Evolutionary conservation across 1,139 yeast species (phyloP).

Genomic region (Pichia sp.): DNA sequence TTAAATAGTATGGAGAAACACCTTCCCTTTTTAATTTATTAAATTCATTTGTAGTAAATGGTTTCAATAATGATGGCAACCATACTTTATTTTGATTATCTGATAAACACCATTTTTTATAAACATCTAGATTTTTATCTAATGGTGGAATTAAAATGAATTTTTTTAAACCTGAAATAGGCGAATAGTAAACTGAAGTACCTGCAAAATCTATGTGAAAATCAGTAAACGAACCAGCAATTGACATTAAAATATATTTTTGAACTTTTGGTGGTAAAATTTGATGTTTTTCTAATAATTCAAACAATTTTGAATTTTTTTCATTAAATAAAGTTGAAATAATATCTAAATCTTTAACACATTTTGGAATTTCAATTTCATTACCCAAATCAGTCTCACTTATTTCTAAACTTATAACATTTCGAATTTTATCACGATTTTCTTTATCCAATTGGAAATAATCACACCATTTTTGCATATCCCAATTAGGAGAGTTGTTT

Average conservation of each 20-base stretch:
- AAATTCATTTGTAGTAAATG: constrained; percentile 11
- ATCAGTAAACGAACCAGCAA: constrained; percentile 73
- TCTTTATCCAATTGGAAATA: constrained; percentile 47
- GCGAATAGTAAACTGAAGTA: constrained; percentile 83
- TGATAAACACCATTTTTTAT: constrained; percentile 67
- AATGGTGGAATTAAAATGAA: constrained; percentile 82
- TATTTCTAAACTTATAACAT: constrained; percentile 78
- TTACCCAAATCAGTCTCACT: constrained; percentile 51
- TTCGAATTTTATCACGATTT: constrained; percentile 60
- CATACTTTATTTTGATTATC: constrained; percentile 59
- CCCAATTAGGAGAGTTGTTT: constrained; percentile 62
- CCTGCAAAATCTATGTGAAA: constrained; percentile 93
- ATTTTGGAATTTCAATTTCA: constrained; percentile 51
- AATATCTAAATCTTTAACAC: constrained; percentile 64
- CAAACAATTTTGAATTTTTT: constrained; percentile 2
- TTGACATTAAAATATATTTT: constrained; percentile 85
- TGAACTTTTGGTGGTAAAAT: constrained; percentile 56
- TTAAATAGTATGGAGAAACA: constrained; percentile 27
- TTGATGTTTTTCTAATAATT: constrained; percentile 10
- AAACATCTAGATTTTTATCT: constrained; percentile 48
- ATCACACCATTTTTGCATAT: constrained; percentile 65
- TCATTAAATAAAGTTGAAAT: constrained; percentile 59
- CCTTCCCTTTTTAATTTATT: constrained; percentile 1
- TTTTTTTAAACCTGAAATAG: constrained; percentile 63
- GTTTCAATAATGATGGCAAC: constrained; percentile 48